Evolutionary conservation across 306 rosid genomes (phyloP), one percentile per base, ranked within the genome.

Genomic region (Geum urbanum): DNA sequence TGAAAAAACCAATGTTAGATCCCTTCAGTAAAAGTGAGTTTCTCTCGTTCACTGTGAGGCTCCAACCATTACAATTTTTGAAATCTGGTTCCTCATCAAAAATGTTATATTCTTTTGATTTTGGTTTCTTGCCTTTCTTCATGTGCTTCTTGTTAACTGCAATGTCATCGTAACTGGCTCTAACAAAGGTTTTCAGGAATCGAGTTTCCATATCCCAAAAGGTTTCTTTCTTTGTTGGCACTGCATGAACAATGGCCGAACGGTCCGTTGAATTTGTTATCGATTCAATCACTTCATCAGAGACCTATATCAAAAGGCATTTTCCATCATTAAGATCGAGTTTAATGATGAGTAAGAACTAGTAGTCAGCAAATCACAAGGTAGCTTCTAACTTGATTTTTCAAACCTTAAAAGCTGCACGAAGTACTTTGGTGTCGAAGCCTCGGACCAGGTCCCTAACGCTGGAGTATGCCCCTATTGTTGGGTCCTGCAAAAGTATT

Each of bases 381-480:
- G 14, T n/a, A 27, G 4, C 2, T 32, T 41, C 12, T 43, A 12
- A 8, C 41, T 39, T 39, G 18, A 5, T 32, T 14, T 14, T 5
- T 52, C 69, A 56, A 78, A 88, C 96, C 90, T 80, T 72, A 35
- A 94, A 87, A 71, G 97, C 96, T 47, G 88, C 84, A 67, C 78
- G 85, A 32, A 90, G 82, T 65, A 86, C 74, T 79, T 49, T 77
- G 72, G 80, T 81, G 64, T 87, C 91, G 54, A 94, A 94, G 52
- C 96, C 95, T 9, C 79, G 76, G 54, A 94, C 78, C 22, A 88
- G 76, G 66, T 87, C 77, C 46, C 74, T 67, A 72, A 94, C 66
- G 72, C 86, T 81, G 16, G 98, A 88, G 84, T 94, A 94, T 37
- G 92, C 92, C 67, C 97, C 92, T 9, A 88, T 74, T 27, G 69